Evolutionary conservation across 2,329 filamentous ascomycete species (phyloP).

Genomic region (Epichloe sylvatica): DNA sequence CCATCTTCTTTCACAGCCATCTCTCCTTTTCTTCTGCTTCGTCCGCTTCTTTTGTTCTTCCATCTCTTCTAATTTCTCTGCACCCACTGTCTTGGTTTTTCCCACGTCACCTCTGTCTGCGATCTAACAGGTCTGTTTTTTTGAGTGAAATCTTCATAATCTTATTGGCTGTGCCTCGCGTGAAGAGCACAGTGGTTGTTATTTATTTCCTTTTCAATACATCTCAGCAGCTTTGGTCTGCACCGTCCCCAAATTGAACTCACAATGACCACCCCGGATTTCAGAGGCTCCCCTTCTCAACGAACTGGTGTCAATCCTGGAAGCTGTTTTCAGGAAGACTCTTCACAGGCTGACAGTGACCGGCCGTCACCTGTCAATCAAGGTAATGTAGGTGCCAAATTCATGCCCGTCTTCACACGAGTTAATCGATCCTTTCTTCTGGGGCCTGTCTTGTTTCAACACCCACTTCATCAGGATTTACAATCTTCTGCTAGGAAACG

Average conservation of each 20-base stretch:
- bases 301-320: conserved; percentile 9
- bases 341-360: conserved; percentile 7
- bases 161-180: conserved; percentile 8
- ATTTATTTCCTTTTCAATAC: conserved; percentile 8
- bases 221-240: conserved; percentile 4
- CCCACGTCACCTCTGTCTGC: conserved; percentile 15
- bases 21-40: conserved; percentile 5
- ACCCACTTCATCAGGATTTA: not conserved
- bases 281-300: conserved; percentile 16
- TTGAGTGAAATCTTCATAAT: conserved; percentile 16
- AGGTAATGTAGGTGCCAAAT: conserved; percentile 9
- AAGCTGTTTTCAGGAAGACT: conserved; percentile 12
- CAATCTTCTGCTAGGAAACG: conserved; percentile 9
- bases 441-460: not conserved
- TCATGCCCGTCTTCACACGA: not conserved
- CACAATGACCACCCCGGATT: conserved; percentile 19
- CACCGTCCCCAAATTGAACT: not conserved
- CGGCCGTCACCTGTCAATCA: conserved; percentile 5
- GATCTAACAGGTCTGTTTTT: conserved; percentile 16
- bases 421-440: not conserved
- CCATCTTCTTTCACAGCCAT: conserved; percentile 3
- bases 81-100: conserved; percentile 9
- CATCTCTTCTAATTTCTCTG: conserved; percentile 8
- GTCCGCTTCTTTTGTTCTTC: conserved; percentile 6
- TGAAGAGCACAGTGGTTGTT: conserved; percentile 6